Evolutionary conservation across 257 asterid species (phyloP).

Genomic region (Cordia subcordata): DNA sequence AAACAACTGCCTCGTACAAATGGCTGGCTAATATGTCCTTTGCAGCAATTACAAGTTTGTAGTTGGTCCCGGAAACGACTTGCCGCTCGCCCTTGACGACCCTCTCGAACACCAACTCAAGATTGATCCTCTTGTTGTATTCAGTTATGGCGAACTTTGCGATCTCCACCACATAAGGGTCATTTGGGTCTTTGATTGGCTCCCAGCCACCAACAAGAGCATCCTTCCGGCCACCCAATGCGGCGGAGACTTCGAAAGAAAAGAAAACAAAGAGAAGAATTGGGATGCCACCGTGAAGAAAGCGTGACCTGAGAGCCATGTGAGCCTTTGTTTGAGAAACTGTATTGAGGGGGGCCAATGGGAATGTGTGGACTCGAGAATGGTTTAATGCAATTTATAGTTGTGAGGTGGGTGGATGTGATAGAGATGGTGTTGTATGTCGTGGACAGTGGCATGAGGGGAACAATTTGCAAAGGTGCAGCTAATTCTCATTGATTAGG

Average conservation of each 20-base stretch:
- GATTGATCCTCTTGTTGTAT: conserved; percentile 24
- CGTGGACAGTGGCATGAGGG: no score
- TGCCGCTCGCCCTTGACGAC: conserved; percentile 13
- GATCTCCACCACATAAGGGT: conserved; percentile 17
- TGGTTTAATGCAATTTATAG: no score
- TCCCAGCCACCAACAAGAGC: neutral
- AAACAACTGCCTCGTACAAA: conserved; percentile 5
- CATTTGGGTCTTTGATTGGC: conserved; percentile 17
- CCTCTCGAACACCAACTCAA: conserved; percentile 13
- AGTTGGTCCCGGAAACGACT: conserved; percentile 5
- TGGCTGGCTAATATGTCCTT: neutral
- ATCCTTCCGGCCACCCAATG: no score
- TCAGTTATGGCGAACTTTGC: conserved; percentile 38
- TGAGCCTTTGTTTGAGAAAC: neutral
- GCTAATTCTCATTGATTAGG: no score
- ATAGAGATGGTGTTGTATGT: no score
- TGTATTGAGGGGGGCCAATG: no score
- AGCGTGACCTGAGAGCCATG: conserved; percentile 10
- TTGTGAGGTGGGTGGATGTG: no score
- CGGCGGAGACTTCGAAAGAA: neutral
- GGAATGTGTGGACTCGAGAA: neutral
- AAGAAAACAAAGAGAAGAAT: neutral
- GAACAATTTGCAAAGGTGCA: no score
- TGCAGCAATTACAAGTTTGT: conserved; percentile 6
- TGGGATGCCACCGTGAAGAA: neutral